phyloP scores from a whole-genome alignment of 169 alveolate genomes.

The Plasmodium fragile region DNA sequence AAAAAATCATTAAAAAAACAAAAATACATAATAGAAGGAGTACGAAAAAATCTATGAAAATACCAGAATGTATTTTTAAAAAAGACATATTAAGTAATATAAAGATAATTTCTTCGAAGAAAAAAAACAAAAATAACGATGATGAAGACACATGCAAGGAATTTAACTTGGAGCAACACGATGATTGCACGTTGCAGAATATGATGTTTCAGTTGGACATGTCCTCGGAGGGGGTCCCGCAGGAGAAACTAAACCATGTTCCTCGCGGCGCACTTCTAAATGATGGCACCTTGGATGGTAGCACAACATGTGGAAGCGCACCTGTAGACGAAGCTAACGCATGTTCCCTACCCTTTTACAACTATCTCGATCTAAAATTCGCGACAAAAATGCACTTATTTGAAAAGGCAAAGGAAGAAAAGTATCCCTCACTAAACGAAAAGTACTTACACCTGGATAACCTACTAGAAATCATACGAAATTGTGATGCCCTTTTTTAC shows the following conservation, averaged over 20 bases:
- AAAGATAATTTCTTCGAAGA: conserved; percentile 15
- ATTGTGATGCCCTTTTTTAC: conserved; percentile 48
- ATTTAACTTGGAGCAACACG: neutral
- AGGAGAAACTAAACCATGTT: neutral
- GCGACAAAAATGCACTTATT: conserved; percentile 19
- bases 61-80: conserved; percentile 64
- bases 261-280: neutral
- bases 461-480: conserved; percentile 50
- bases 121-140: conserved; percentile 13
- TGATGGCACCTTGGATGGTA: neutral
- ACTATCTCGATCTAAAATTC: conserved; percentile 16
- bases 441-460: conserved; percentile 40
- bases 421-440: conserved; percentile 26
- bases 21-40: conserved; percentile 56
- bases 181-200: conserved; percentile 48
- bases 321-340: neutral
- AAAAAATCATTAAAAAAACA: conserved; percentile 57
- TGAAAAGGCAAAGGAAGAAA: conserved; percentile 39
- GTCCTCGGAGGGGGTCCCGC: neutral
- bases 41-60: conserved; percentile 51
- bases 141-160: conserved; percentile 32
- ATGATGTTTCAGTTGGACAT: conserved; percentile 9
- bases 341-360: neutral
- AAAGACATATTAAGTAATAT: conserved; percentile 41
- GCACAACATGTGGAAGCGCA: neutral